phyloP scores from a whole-genome alignment of 148 eudicot genomes.

The Vaccinium macrocarpon region DNA sequence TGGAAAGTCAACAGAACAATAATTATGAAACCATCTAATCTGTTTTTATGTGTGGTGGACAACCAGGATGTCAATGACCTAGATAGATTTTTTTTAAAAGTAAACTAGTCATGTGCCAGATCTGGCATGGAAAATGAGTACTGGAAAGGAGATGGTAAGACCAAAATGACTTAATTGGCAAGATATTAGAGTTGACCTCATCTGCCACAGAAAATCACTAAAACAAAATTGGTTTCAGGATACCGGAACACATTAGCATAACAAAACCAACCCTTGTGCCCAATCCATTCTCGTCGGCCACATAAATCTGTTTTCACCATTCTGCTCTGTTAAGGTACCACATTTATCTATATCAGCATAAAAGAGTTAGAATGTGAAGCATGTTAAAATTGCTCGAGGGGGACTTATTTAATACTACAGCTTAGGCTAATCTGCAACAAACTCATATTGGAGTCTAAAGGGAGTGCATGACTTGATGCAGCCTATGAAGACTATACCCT shows the following conservation, averaged over 20 bases:
- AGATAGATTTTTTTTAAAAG: background rate
- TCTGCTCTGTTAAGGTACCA: background rate
- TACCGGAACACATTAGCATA: background rate
- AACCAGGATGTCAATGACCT: background rate
- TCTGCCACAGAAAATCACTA: background rate
- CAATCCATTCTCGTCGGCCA: background rate
- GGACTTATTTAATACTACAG: background rate
- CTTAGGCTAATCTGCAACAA: background rate
- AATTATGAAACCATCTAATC: background rate
- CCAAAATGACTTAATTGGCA: background rate
- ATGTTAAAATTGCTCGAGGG: background rate
- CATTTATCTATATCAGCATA: background rate
- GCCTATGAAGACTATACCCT: background rate
- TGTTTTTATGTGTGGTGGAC: background rate
- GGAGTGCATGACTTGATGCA: background rate
- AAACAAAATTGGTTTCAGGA: background rate
- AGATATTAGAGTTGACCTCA: background rate
- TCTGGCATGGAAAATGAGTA: background rate
- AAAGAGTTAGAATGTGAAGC: background rate
- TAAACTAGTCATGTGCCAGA: background rate
- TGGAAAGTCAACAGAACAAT: conserved; percentile 8
- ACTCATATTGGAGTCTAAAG: background rate
- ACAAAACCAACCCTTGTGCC: background rate
- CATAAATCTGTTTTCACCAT: background rate
- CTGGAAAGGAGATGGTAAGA: background rate